Evolutionary conservation across 345 rosid species (phyloP), one percentile per base, ranked within the genome.

Genomic region (Aethionema arabicum): DNA sequence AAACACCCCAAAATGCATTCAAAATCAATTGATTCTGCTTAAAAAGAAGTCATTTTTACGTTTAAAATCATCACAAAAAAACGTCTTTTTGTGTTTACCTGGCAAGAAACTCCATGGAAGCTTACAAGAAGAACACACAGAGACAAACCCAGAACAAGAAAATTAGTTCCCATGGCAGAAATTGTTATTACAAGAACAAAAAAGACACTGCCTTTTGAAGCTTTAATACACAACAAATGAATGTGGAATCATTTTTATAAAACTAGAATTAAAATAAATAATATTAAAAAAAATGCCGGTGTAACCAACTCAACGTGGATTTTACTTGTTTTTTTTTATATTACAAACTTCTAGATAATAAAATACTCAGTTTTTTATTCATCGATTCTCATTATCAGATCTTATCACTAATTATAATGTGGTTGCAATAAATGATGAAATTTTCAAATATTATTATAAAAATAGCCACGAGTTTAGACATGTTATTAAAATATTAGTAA

Each of bases 271-370:
- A 21, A 40, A 40, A 40, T 40, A 40, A 40, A 3, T n/a, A 12
- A 6, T 6, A 12, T 4, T 40, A 40, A 37, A 56, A 16, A 61
- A 11, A 14, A 70, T 44, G 35, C 68, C 10, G 68, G 48, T 70
- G 74, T 70, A 70, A 70, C 74, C 55, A 70, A 70, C 68, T 63
- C 6, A 49, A 70, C 63, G 74, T 69, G 68, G 16, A 21, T 53
- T 61, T n/a, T 43, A 61, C 52, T 32, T 56, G 44, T 40, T 40
- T 8, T 0, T 55, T 63, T 47, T 39, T 32, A 15, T 63, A 14
- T 48, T 35, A 52, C 56, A 35, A 49, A 37, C 38, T 52, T 52
- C 13, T 50, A 27, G 52, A 10, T 5, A 49, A 21, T 21, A 21
- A 21, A 21, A 21, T 21, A 21, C 16, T 51, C 45, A 21, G n/a